A percentile compares a stretch with the other conserved stretches of the same genome.
Conservation (phyloP, 1,139 yeast genomes). For the Yamadazyma friedrichii region DNA sequence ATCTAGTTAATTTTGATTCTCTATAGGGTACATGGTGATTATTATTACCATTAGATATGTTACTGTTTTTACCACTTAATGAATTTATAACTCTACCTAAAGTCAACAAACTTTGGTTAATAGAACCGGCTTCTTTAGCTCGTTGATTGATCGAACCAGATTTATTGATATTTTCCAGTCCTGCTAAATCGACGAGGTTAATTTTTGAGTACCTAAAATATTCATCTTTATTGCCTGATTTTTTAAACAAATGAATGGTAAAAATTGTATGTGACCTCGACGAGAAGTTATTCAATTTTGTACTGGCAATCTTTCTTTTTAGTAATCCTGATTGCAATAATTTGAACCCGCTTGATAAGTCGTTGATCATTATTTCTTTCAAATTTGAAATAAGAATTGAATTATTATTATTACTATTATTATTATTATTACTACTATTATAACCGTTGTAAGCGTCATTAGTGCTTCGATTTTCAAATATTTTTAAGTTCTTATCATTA, state of each 20-base stretch:
- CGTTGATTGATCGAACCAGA: slow-evolving; percentile 79
- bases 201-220: slow-evolving; percentile 57
- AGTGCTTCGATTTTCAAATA: slow-evolving; percentile 44
- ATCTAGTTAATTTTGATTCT: slow-evolving; percentile 77
- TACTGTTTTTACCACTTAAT: slow-evolving; percentile 32
- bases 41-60: not conserved
- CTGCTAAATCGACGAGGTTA: slow-evolving; percentile 86
- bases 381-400: slow-evolving; percentile 49
- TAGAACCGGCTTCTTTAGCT: slow-evolving; percentile 86
- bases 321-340: slow-evolving; percentile 54
- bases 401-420: not conserved
- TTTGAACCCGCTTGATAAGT: slow-evolving; percentile 53
- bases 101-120: slow-evolving; percentile 79
- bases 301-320: slow-evolving; percentile 63
- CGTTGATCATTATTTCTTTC: slow-evolving; percentile 52
- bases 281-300: slow-evolving; percentile 67
- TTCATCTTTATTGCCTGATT: slow-evolving; percentile 27
- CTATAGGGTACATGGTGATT: slow-evolving; percentile 72
- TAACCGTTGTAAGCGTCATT: slow-evolving; percentile 7
- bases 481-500: slow-evolving; percentile 40
- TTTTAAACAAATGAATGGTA: slow-evolving; percentile 56
- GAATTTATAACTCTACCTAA: slow-evolving; percentile 83
- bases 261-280: slow-evolving; percentile 75
- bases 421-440: slow-evolving; percentile 14
- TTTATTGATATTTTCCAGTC: slow-evolving; percentile 75